Base-by-base conservation (phyloP, 768 basidiomycete genomes). In the Phylloporus sp. region DNA sequence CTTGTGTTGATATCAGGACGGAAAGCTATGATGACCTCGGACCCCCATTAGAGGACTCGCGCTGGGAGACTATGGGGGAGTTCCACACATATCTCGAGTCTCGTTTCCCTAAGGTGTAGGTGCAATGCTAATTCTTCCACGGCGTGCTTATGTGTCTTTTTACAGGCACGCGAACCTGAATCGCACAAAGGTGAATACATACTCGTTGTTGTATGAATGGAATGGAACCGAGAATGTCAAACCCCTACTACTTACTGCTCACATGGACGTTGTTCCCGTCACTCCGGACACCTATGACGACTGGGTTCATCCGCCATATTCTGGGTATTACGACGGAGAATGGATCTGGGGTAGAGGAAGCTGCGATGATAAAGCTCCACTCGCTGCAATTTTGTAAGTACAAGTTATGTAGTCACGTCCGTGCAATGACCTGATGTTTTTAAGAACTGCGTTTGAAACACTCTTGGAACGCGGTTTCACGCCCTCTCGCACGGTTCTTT, bases 51-150 rank as follows among this genome's bases (percentile, higher is more conserved):
- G 66, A 71, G 47, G 81, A 83, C 54, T 66, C 75, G 9, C 72
- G 79, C 5, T 72, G 72, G 72, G 54, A 64, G 32, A 57, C 64
- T 6, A 63, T 70, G 35, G 36, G 38, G 23, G 49, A 57, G 12
- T 45, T 66, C 52, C 69, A 62, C 35, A 50, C 42, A 2, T 66
- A 64, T 49, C 50, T 68, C 20, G 57, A 66, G 34, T 59, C 66
- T 24, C 71, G 86, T 39, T 93, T 88, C 59, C 80, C 84, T 8
- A 74, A 81, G 65, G 80, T 75, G 76, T 88, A 64, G 45, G 71
- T 71, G 5, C 15, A 36, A 11, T 16, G 6, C n/a, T 35, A 16
- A 27, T 12, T 36, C 39, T 13, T 12, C 6, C 13, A 16, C 12
- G 27, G 15, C 26, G n/a, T n/a, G n/a, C 20, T 39, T 50, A 38